These are phyloP conservation scores for Boletus reticuloceps DNA, from an alignment of 768 basidiomycete species.

Conservation along the genomic window DNA sequence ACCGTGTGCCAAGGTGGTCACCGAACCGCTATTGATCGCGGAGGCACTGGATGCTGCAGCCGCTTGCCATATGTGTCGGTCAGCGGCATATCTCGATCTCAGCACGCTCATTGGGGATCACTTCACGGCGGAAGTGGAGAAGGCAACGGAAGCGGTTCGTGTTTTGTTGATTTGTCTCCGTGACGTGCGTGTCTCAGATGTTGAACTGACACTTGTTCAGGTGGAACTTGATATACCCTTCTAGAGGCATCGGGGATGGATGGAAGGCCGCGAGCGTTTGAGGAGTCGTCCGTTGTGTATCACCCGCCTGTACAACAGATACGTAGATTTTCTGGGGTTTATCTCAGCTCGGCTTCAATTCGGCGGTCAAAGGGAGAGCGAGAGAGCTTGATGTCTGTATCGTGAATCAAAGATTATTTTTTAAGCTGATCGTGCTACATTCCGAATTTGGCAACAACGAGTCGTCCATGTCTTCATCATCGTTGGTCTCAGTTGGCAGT, in stretches of 20 bases:
- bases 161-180: background rate
- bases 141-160: slow-evolving; percentile 27
- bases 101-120: slow-evolving; percentile 32
- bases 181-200: slow-evolving; percentile 2
- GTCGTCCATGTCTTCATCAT: slow-evolving; percentile 14
- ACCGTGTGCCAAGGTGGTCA: slow-evolving; percentile 30
- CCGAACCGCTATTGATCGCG: slow-evolving; percentile 29
- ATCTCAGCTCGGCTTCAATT: background rate
- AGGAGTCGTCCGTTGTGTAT: background rate
- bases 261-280: too few relatives aligned
- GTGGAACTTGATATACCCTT: slow-evolving; percentile 33
- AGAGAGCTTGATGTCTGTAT: background rate
- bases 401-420: background rate
- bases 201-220: slow-evolving; percentile 13
- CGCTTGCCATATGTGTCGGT: slow-evolving; percentile 29
- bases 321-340: background rate
- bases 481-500: background rate
- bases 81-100: slow-evolving; percentile 30
- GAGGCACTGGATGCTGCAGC: slow-evolving; percentile 31
- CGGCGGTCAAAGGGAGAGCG: background rate
- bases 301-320: slow-evolving; percentile 3
- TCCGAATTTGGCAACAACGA: slow-evolving; percentile 4
- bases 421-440: too few relatives aligned
- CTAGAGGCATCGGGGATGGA: slow-evolving; percentile 2
- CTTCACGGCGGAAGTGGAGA: slow-evolving; percentile 29